phyloP scores from a whole-genome alignment of 257 asterid species.

The Petunia axillaris region DNA sequence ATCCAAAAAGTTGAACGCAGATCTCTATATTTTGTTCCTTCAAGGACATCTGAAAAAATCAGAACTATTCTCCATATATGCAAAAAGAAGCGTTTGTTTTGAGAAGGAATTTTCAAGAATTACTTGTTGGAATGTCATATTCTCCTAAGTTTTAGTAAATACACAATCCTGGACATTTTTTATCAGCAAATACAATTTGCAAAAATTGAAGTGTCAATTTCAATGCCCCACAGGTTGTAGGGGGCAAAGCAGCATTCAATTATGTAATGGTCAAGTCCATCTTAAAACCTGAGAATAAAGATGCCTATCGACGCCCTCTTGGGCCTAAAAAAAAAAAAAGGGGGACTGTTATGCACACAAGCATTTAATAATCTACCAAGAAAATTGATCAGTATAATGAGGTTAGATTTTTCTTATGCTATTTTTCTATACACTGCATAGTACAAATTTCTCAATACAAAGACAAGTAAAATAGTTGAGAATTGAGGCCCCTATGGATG shows the following conservation, averaged over 20 bases:
- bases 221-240: slow-evolving; percentile 1
- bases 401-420: neutral
- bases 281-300: slow-evolving; percentile 25
- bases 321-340: slow-evolving; percentile 12
- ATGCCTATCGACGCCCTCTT: neutral
- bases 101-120: neutral
- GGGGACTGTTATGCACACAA: slow-evolving; percentile 19
- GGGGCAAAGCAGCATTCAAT: slow-evolving; percentile 19
- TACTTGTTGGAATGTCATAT: neutral
- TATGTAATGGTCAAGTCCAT: slow-evolving; percentile 21
- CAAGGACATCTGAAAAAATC: neutral
- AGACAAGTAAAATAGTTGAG: slow-evolving; percentile 3
- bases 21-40: neutral
- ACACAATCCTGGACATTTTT: neutral
- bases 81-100: neutral
- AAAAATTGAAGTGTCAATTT: neutral
- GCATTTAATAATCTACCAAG: slow-evolving; percentile 25
- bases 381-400: neutral
- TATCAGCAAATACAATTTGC: neutral
- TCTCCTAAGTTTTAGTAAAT: neutral
- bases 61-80: neutral
- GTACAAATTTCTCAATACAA: neutral
- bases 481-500: slow-evolving; percentile 14
- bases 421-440: neutral
- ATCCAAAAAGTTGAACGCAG: neutral